phyloP scores from a whole-genome alignment of 2,329 filamentous ascomycete species.

The Fusarium bactridioides region DNA sequence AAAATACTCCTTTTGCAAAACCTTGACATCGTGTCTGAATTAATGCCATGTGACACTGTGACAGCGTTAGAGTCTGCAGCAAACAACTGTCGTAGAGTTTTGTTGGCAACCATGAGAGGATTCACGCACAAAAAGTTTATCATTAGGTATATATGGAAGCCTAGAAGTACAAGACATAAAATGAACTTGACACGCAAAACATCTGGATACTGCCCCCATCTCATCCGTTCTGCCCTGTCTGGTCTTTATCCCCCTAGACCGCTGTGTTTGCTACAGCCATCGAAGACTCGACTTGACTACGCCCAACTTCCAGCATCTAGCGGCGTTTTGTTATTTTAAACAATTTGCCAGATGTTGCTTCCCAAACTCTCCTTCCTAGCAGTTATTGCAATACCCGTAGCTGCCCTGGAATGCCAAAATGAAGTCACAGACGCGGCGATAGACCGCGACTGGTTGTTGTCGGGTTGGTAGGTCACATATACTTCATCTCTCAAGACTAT shows the following conservation, averaged over 20 bases:
- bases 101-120: not conserved
- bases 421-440: not conserved
- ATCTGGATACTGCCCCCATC: accelerated
- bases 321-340: not conserved
- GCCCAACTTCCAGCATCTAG: not conserved
- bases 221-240: not conserved
- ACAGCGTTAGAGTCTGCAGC: not conserved
- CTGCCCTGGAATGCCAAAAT: not conserved
- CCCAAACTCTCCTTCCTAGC: not conserved
- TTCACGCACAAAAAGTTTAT: not conserved
- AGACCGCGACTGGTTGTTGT: not conserved
- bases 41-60: not conserved
- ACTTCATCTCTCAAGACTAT: not conserved
- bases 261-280: not conserved
- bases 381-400: not conserved
- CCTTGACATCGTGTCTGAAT: not conserved
- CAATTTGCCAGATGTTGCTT: not conserved
- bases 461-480: not conserved
- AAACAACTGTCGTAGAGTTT: slow-evolving; percentile 9
- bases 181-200: not conserved
- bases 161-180: not conserved
- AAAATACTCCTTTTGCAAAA: not conserved
- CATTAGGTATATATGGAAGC: not conserved
- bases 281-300: not conserved
- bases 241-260: not conserved